These are phyloP conservation scores for Calendula officinalis DNA, from an alignment of 129 eudicot species.

Conservation along the genomic window DNA sequence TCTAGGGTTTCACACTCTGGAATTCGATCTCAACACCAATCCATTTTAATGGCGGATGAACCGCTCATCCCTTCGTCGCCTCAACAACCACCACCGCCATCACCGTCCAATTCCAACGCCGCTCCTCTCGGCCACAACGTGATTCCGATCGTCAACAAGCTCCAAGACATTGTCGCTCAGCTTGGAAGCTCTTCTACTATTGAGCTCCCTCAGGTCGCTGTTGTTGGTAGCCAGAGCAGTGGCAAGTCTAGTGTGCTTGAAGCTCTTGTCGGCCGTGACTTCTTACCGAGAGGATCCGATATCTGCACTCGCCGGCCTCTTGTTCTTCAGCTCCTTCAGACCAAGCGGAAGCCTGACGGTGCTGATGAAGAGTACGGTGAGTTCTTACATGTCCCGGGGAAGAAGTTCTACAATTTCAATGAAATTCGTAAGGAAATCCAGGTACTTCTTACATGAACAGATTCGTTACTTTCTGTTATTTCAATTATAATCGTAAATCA, in stretches of 20 bases:
- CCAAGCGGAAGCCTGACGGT: conserved; percentile 54
- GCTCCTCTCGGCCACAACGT: conserved; percentile 75
- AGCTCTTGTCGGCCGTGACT: conserved; percentile 94
- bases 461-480: neutral
- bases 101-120: conserved; percentile 34
- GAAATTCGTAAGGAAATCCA: conserved; percentile 83
- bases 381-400: conserved; percentile 78
- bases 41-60: conserved; percentile 70
- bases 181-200: conserved; percentile 66
- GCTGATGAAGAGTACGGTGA: conserved; percentile 82
- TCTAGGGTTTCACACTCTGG: conserved; percentile 31
- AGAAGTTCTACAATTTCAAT: conserved; percentile 62
- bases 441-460: conserved; percentile 37
- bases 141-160: conserved; percentile 89
- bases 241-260: conserved; percentile 94
- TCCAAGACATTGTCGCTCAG: conserved; percentile 88
- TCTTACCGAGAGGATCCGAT: conserved; percentile 80
- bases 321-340: conserved; percentile 76
- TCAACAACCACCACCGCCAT: conserved; percentile 12
- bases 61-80: conserved; percentile 34
- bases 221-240: conserved; percentile 94
- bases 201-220: conserved; percentile 92
- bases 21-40: conserved; percentile 22
- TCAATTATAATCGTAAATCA: neutral
- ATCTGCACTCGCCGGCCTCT: conserved; percentile 96